Evolutionary conservation across 2,329 filamentous ascomycete species (phyloP).

Genomic region (Aspergillus carbonarius): DNA sequence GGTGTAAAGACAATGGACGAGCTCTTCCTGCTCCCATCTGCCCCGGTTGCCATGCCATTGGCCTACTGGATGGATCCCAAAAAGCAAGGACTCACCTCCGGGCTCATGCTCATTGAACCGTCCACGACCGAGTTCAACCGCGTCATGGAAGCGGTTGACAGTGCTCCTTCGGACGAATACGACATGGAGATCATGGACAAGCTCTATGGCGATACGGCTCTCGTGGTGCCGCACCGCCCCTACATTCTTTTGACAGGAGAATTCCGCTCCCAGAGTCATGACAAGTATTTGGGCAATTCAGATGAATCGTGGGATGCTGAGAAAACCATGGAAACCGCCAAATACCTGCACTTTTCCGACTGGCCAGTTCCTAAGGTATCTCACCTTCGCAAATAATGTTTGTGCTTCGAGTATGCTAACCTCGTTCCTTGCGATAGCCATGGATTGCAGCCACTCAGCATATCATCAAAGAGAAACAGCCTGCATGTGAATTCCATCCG

Average conservation of each 20-base stretch:
- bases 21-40: not conserved
- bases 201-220: not conserved
- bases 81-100: not conserved
- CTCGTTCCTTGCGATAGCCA: not conserved
- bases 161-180: not conserved
- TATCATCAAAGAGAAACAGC: not conserved
- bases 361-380: conserved; percentile 51
- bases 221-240: conserved; percentile 6
- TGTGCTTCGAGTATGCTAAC: not conserved
- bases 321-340: conserved; percentile 54
- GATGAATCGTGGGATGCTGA: conserved; percentile 57
- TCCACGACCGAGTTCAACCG: not conserved
- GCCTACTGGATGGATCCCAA: conserved; percentile 4
- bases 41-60: conserved; percentile 4
- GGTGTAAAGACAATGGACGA: conserved; percentile 6
- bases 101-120: conserved; percentile 9
- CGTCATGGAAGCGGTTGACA: not conserved
- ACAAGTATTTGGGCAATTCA: conserved; percentile 49
- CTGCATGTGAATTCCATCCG: not conserved
- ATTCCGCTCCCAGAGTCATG: conserved; percentile 39
- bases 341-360: conserved; percentile 65
- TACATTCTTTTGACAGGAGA: conserved; percentile 6
- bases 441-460: not conserved
- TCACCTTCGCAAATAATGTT: not conserved
- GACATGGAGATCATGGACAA: conserved; percentile 9